Conservation (phyloP, 108 stramenopile species). For the Schizochytrium sp. region DNA sequence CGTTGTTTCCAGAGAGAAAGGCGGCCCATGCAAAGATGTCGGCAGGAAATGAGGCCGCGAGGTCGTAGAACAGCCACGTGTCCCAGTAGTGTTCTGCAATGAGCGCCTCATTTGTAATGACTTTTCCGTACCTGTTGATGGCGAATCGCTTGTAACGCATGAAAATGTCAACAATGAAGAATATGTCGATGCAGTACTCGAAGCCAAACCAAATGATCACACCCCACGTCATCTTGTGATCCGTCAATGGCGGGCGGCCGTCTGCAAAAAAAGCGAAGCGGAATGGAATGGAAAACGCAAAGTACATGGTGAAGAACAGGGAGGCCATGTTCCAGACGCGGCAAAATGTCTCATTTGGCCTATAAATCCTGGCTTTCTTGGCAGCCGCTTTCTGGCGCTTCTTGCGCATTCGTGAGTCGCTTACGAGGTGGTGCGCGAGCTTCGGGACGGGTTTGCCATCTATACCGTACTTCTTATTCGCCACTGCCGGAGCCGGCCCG, state of each 20-base stretch:
- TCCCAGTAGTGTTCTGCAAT: constrained; percentile 31
- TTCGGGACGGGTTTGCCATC: constrained; percentile 1
- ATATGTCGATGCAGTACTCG: constrained; percentile 36
- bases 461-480: constrained; percentile 39
- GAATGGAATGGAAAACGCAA: constrained; percentile 22
- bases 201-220: neutral
- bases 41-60: constrained; percentile 28
- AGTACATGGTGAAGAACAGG: constrained; percentile 29
- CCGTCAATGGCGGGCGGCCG: neutral
- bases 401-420: neutral
- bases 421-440: neutral
- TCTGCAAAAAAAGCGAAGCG: constrained; percentile 29
- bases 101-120: neutral
- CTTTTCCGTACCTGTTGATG: constrained; percentile 27
- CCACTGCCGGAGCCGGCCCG: neutral
- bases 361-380: neutral
- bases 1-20: neutral
- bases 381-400: neutral
- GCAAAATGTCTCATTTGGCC: constrained; percentile 33
- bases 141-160: constrained; percentile 36
- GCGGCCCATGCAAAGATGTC: constrained; percentile 6
- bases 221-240: neutral
- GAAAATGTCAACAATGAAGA: constrained; percentile 44
- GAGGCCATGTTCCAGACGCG: constrained; percentile 37
- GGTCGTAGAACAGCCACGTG: constrained; percentile 35